Base-by-base conservation (phyloP, 2,329 filamentous ascomycete genomes). In the Colletotrichum cordylinicola region DNA sequence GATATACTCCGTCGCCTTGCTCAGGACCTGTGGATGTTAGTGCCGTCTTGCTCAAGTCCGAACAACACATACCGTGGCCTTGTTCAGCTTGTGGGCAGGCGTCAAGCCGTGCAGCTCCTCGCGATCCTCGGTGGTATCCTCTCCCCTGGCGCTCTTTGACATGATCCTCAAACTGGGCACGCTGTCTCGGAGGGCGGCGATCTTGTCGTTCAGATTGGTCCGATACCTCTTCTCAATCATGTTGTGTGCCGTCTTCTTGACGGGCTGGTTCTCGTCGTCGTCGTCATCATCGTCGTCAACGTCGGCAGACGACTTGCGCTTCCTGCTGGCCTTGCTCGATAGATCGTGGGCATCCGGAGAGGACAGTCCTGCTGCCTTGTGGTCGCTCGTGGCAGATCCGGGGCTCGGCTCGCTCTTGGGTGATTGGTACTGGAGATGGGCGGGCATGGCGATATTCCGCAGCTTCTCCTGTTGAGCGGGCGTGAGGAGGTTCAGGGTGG, bases 171-270 rank as follows among this genome's bases (percentile, higher is more conserved):
- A 87, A 83, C 95, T 98, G 3, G 96, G 96, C 16, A 98, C 96
- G 81, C 95, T 98, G 83, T 98, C 96, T 80, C 96, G 91, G 77
- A 98, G 87, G 74, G 96, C 96, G 61, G 96, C 94, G 80, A 98
- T 98, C 87, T 98, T 98, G 83, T 98, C 96, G 82, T 98, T 98
- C 73, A 98, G 89, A 82, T 98, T 98, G 70, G 95, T 98, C 80
- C 96, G 93, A 84, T 98, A 98, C 79, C 96, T 90, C 89, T 98
- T 98, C 86, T 98, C 96, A 78, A 98, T 98, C 90, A 98, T 97
- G 85, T 98, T 98, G 86, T 98, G 96, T 3, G 96, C 96, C 37
- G 96, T 98, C 89, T 98, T 98, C 89, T 98, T 98, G 74, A 88
- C 81, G 33, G 87, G 87, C 27, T 88, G 87, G 37, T 89, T 92